These are phyloP conservation scores for Barnettozyma populi DNA, from an alignment of 805 yeast genomes.

Conservation along the genomic window DNA sequence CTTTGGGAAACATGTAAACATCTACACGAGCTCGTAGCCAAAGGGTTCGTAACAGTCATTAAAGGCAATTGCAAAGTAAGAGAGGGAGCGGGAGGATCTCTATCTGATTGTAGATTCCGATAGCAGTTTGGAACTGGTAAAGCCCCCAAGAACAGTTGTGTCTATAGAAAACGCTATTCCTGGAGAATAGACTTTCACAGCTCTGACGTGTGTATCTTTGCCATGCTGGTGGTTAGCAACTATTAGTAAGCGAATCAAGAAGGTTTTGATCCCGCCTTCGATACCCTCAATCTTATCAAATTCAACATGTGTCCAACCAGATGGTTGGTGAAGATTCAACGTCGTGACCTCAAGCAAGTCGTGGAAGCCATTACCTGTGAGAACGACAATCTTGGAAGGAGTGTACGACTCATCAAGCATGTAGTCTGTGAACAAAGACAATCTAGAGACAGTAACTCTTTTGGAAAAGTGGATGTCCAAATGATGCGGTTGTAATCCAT, in stretches of 20 bases:
- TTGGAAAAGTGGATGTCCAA: slow-evolving; percentile 77
- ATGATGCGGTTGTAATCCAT: slow-evolving; percentile 84
- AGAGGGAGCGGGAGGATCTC: background rate
- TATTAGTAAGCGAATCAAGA: slow-evolving; percentile 55
- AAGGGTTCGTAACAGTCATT: background rate
- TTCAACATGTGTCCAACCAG: slow-evolving; percentile 71
- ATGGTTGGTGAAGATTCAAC: slow-evolving; percentile 55
- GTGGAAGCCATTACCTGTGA: slow-evolving; percentile 77
- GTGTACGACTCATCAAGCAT: slow-evolving; percentile 86
- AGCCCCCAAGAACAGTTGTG: slow-evolving; percentile 20
- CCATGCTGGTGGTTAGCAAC: slow-evolving; percentile 89
- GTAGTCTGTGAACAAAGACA: slow-evolving; percentile 69
- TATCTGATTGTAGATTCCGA: slow-evolving; percentile 21
- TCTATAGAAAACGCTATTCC: slow-evolving; percentile 24
- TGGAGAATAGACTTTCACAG: slow-evolving; percentile 55
- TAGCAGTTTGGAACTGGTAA: slow-evolving; percentile 20
- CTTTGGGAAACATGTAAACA: slow-evolving; percentile 6
- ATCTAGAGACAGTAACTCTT: slow-evolving; percentile 58
- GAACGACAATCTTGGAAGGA: slow-evolving; percentile 60
- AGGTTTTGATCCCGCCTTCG: slow-evolving; percentile 59
- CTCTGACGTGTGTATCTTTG: slow-evolving; percentile 86
- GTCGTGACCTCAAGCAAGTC: slow-evolving; percentile 64
- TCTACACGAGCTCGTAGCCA: background rate
- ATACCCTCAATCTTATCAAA: slow-evolving; percentile 30
- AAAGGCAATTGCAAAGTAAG: background rate